Evolutionary conservation across 2,329 filamentous ascomycete species (phyloP).

Genomic region (Exophiala mesophila): DNA sequence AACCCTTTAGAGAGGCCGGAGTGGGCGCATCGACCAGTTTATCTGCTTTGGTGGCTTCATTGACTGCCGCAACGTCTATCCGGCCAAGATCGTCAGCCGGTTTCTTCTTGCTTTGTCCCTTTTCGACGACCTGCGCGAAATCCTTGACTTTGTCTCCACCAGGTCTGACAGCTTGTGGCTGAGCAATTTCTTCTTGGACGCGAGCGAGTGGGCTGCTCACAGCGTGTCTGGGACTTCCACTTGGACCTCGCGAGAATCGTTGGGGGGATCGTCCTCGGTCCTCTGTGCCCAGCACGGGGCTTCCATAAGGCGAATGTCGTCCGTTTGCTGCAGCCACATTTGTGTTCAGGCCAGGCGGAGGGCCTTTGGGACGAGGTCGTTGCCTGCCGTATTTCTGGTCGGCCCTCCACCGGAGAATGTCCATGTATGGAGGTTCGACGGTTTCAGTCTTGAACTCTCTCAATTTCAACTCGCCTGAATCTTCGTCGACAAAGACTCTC

Average conservation of each 20-base stretch:
- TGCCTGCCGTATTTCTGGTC: constrained; percentile 85
- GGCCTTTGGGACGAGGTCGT: constrained; percentile 42
- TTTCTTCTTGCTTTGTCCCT: constrained; percentile 33
- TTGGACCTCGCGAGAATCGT: constrained; percentile 41
- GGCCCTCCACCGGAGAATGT: constrained; percentile 89
- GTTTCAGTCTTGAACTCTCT: constrained; percentile 84
- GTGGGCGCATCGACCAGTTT: constrained; percentile 24
- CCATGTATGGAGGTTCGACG: constrained; percentile 88
- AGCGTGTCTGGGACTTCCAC: constrained; percentile 41
- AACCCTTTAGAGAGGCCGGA: constrained; percentile 22
- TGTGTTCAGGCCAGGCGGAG: constrained; percentile 50
- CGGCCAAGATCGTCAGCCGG: constrained; percentile 35
- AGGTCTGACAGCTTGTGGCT: constrained; percentile 29
- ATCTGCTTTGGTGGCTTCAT: constrained; percentile 21
- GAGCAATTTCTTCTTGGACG: constrained; percentile 42
- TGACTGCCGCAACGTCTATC: constrained; percentile 29
- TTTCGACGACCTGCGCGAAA: constrained; percentile 28
- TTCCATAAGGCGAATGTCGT: constrained; percentile 51
- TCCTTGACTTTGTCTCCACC: constrained; percentile 34
- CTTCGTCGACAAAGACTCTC: constrained; percentile 90
- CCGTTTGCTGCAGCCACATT: constrained; percentile 42
- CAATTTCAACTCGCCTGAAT: constrained; percentile 83
- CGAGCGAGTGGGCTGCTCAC: constrained; percentile 44
- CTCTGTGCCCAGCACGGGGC: constrained; percentile 36
- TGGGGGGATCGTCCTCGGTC: constrained; percentile 47